These are phyloP conservation scores for Phytophthora brassicae DNA, from an alignment of 352 stramenopile species.

Conservation along the genomic window DNA sequence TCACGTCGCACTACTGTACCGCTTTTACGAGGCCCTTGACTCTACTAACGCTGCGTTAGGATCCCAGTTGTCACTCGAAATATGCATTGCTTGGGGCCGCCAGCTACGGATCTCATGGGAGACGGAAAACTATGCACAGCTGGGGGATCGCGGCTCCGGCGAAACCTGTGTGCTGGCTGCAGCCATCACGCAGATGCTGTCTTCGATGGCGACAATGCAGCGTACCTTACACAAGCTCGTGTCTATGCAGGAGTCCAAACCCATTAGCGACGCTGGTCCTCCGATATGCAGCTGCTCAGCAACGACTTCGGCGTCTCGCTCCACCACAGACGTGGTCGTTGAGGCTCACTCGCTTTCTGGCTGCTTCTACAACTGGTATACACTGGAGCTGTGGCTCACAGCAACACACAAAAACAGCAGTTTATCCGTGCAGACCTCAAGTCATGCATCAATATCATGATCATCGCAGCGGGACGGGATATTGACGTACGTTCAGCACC, in stretches of 20 bases:
- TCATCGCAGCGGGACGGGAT: not conserved
- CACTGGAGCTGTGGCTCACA: conserved; percentile 9
- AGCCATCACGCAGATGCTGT: conserved; percentile 14
- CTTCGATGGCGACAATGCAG: not conserved
- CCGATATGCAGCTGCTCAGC: no score
- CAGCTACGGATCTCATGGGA: not conserved
- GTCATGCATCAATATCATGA: conserved; percentile 19
- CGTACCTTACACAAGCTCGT: conserved; percentile 1
- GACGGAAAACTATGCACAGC: not conserved
- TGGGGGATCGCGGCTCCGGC: not conserved
- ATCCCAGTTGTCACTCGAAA: not conserved
- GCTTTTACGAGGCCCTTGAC: conserved; percentile 9
- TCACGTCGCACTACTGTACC: no score
- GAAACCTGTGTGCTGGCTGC: not conserved
- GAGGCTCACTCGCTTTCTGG: not conserved
- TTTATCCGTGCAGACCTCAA: conserved; percentile 15
- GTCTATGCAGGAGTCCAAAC: no score
- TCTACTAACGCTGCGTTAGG: not conserved
- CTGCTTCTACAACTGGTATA: conserved; percentile 15
- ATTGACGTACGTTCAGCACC: not conserved
- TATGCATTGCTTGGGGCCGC: not conserved
- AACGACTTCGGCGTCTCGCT: no score
- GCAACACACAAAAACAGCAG: conserved; percentile 16
- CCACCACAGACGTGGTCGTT: no score
- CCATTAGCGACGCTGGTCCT: no score